phyloP scores from a whole-genome alignment of 2,329 filamentous ascomycete genomes.

The Xylaria sp. region DNA sequence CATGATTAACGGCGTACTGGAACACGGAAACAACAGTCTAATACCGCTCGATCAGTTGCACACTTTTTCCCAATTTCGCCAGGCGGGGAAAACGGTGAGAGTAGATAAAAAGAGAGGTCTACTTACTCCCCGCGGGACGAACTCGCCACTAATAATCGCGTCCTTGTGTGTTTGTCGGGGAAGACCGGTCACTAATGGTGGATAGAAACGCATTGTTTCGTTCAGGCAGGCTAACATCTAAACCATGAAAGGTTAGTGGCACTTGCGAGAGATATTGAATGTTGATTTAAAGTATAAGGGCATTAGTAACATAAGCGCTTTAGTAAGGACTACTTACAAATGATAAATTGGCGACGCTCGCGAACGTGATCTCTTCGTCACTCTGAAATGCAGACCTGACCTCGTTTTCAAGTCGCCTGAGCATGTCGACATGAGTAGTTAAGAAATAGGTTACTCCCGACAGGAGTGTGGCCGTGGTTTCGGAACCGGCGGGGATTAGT shows the following conservation, averaged over 20 bases:
- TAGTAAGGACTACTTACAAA: too few relatives aligned
- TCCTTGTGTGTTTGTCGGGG: conserved; percentile 28
- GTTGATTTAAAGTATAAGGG: too few relatives aligned
- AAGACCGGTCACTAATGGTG: conserved; percentile 34
- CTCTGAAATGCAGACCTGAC: conserved; percentile 44
- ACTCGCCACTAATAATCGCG: conserved; percentile 5
- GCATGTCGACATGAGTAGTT: conserved; percentile 41
- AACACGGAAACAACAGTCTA: conserved; percentile 44
- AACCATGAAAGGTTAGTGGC: background rate
- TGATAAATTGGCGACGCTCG: too few relatives aligned
- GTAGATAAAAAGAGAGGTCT: too few relatives aligned
- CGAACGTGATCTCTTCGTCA: conserved; percentile 47
- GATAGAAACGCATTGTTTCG: conserved; percentile 49
- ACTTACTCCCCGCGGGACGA: conserved; percentile 26
- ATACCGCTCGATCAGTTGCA: too few relatives aligned
- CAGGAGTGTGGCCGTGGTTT: conserved; percentile 55
- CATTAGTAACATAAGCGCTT: too few relatives aligned
- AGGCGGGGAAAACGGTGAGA: too few relatives aligned
- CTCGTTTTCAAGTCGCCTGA: conserved; percentile 44
- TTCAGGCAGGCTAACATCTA: conserved; percentile 50
- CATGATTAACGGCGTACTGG: conserved; percentile 45
- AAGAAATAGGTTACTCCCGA: conserved; percentile 47
- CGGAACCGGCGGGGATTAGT: conserved; percentile 52
- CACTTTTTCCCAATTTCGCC: too few relatives aligned
- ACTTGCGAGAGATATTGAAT: too few relatives aligned